Evolutionary conservation across 1,284 basidiomycete species (phyloP), one percentile per base, ranked within the genome.

Genomic region (Blastosporella zonata): DNA sequence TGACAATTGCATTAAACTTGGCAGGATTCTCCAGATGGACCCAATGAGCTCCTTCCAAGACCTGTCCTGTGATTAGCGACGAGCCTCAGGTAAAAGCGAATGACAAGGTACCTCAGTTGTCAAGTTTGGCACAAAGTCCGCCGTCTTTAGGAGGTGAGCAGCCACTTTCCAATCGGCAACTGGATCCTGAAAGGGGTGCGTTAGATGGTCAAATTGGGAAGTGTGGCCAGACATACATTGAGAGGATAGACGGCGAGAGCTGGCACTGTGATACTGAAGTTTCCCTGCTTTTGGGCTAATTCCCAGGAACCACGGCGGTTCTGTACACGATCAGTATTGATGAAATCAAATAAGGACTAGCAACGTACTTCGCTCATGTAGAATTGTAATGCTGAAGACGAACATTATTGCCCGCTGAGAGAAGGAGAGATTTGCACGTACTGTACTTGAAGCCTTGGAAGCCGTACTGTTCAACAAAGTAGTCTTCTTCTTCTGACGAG

Each of bases 91-190:
- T 12, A 17, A 5, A 36, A 5, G 31, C 43, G 37, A 37, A 4
- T 20, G 12, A 43, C 18, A 18, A 6, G 12, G 12, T n/a, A 84
- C 83, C 66, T 74, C 65, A 2, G 70, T 73, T 4, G 72, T 78
- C n/a, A 81, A 55, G 22, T 74, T 67, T 1, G 81, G 77, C 23
- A 85, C 49, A 57, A 74, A 79, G 1, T 67, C 57, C 0, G 59
- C 66, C 15, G 76, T 76, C 4, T 71, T 66, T 3, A 81, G 60
- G 22, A 75, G 46, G 34, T 68, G 60, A 6, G 74, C 63, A 1
- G 71, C 69, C 6, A 61, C 33, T 1, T 56, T 59, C 83, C 85
- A 87, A 61, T 86, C 70, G 0, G 79, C 82, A 2, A 87, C 85
- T 12, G 81, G 78, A 57, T 87, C 84, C 78, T 80, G 52, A 49